Conservation (phyloP, 805 yeast species). For the Teunomyces tritomae region DNA sequence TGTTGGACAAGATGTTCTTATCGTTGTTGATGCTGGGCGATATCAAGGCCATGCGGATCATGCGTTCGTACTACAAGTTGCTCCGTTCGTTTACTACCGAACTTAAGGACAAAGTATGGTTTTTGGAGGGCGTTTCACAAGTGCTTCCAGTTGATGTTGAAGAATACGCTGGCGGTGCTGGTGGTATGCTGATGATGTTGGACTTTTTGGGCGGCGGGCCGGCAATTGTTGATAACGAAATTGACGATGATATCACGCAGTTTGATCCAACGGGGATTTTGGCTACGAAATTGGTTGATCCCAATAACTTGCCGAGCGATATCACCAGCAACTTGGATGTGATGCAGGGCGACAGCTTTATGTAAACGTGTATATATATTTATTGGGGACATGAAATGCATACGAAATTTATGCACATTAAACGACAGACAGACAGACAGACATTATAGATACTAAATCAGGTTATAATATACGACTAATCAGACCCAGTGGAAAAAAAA, state of each 20-base stretch:
- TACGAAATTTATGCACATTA: no score
- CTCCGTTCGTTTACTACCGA: conserved; percentile 79
- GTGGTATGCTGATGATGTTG: conserved; percentile 90
- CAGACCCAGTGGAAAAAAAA: no score
- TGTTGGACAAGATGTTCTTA: conserved; percentile 77
- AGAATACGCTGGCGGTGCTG: conserved; percentile 80
- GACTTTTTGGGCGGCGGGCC: conserved; percentile 76
- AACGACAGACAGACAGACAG: no score
- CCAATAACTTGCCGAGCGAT: conserved; percentile 57
- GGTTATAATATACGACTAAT: no score
- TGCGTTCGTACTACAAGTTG: conserved; percentile 82
- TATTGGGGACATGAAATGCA: background rate
- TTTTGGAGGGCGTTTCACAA: conserved; percentile 84
- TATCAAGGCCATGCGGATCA: conserved; percentile 81
- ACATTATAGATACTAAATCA: no score
- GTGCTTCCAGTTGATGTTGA: conserved; percentile 92
- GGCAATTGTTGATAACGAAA: conserved; percentile 35
- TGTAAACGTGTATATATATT: conserved; percentile 13
- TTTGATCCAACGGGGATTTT: conserved; percentile 45
- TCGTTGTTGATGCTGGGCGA: conserved; percentile 82
- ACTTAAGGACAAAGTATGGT: conserved; percentile 90
- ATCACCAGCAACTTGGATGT: conserved; percentile 49
- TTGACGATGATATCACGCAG: conserved; percentile 38
- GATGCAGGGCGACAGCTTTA: conserved; percentile 47
- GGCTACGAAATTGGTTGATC: conserved; percentile 49